Base-by-base conservation (phyloP, 1,139 yeast species). In the Pichia sp. region DNA sequence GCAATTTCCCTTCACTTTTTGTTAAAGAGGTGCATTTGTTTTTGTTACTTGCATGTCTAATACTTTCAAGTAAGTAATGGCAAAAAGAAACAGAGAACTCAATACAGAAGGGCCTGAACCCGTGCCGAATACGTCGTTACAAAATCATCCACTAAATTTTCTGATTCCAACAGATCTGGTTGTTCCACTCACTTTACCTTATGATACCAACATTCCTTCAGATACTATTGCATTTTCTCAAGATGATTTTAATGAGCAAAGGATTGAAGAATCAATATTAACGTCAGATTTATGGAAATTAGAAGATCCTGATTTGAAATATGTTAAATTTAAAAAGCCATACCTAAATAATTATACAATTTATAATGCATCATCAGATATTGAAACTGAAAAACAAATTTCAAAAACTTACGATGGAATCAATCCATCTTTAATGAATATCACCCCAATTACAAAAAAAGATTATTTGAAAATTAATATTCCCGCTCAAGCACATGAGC, bases 81-180 rank as follows among this genome's bases (percentile, higher is more conserved):
- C 39, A 13, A 49, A 48, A 46, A 38, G 51, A 14, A 34, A 31
- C 14, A 44, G 46, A 42, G 51, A 51, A 5, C 5, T 25, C 6
- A 7, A 8, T 9, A n/a, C 28, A 28, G 22, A 42, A 22, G 25
- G 27, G 13, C 41, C 11, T 22, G 30, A 27, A 7, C 28, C 18
- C 3, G n/a, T 18, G 14, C 48, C 47, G 3, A 38, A 44, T 13
- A 42, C 53, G 5, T 45, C 54, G 6, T 33, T 58, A 38, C 47
- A 53, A 9, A 42, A 27, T 25, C 68, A 69, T 30, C 74, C 75
- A 0, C 50, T 72, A 49, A 62, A 65, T 28, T 70, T 62, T 44
- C 55, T 72, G 11, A 58, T 70, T 3, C 76, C 76, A 3, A 65
- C 64, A 2, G 73, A 71, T 48, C 64, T 62, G 43, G 52, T 60